phyloP scores from a whole-genome alignment of 176 grass and related monocot genomes.

The Carex scoparia region DNA sequence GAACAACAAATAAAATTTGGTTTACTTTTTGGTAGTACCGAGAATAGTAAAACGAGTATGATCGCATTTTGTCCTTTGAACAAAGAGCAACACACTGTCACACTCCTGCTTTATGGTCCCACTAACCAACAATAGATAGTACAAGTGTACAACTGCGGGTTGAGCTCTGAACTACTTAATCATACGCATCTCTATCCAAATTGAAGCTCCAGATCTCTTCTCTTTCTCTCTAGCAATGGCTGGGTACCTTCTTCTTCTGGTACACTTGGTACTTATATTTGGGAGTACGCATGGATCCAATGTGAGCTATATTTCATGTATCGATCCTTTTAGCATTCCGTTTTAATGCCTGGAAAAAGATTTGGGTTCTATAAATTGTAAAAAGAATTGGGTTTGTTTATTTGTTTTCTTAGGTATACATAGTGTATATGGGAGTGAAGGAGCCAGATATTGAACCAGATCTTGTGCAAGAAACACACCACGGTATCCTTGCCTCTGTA shows the following conservation, averaged over 20 bases:
- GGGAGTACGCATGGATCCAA: conserved; percentile 49
- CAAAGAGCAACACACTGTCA: not conserved
- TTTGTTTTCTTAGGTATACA: conserved; percentile 59
- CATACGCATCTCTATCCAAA: not conserved
- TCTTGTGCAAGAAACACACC: conserved; percentile 52
- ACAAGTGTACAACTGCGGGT: not conserved
- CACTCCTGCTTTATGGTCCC: not conserved
- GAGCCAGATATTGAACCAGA: conserved; percentile 30
- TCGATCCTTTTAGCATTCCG: not conserved
- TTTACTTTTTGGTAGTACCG: conserved; percentile 1
- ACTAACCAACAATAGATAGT: conserved; percentile 5
- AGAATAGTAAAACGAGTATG: conserved; percentile 14
- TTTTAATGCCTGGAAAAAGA: not conserved
- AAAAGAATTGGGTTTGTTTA: not conserved
- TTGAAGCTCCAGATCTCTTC: not conserved
- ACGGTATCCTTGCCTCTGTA: conserved; percentile 63
- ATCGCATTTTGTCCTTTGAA: not conserved
- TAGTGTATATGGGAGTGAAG: conserved; percentile 94
- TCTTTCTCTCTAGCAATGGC: not conserved
- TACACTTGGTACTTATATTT: conserved; percentile 30
- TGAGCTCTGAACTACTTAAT: conserved; percentile 4
- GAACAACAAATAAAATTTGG: not conserved
- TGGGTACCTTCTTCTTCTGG: conserved; percentile 14
- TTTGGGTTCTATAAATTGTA: not conserved
- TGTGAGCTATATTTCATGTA: conserved; percentile 27